Conservation (phyloP, 1,284 basidiomycete species). For the Ceratobasidium sp. region DNA sequence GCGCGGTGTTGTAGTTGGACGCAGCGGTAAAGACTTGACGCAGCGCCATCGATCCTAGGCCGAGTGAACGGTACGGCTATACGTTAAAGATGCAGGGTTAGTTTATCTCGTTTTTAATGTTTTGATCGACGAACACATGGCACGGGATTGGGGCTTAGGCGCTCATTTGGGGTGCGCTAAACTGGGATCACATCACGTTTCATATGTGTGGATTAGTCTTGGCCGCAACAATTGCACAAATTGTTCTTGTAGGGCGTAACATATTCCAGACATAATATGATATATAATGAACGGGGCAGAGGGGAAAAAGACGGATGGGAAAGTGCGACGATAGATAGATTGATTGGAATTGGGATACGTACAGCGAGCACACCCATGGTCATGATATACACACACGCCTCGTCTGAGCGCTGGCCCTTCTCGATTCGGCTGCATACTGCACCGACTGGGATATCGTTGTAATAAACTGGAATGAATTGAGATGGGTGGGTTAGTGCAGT, state of each 20-base stretch:
- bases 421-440: constrained; percentile 85
- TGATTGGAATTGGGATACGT: constrained; percentile 56
- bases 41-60: constrained; percentile 77
- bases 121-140: constrained; percentile 18
- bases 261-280: constrained; percentile 36
- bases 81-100: constrained; percentile 1
- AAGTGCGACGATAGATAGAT: too few relatives aligned
- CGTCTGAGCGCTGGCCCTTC: constrained; percentile 63
- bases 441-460: constrained; percentile 87
- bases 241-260: constrained; percentile 36
- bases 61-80: constrained; percentile 85
- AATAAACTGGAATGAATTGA: constrained; percentile 71
- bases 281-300: constrained; percentile 24
- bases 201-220: neutral
- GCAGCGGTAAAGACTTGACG: constrained; percentile 75
- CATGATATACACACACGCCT: constrained; percentile 79
- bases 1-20: constrained; percentile 50
- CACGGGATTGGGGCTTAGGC: constrained; percentile 43
- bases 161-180: neutral
- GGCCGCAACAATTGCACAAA: constrained; percentile 2
- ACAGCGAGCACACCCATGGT: constrained; percentile 88
- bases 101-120: constrained; percentile 1
- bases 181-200: neutral
- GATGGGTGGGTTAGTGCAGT: constrained; percentile 18
- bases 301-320: constrained; percentile 35